Conservation (phyloP, 1,284 basidiomycete species). For the Cryptococcus sp. region DNA sequence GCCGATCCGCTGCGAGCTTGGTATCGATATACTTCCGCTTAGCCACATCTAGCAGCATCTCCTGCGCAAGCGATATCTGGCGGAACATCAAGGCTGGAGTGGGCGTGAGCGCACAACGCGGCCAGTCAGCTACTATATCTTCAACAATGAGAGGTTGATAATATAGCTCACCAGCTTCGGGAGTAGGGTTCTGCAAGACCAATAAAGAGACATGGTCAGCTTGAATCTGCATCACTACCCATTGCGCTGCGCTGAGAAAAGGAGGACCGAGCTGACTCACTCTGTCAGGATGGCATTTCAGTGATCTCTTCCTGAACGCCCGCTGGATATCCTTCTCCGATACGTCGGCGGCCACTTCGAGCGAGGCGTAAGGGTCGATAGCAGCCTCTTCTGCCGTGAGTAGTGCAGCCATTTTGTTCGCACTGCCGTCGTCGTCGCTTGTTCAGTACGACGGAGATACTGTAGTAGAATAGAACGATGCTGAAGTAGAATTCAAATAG, state of each 20-base stretch:
- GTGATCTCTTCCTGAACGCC: slow-evolving; percentile 76
- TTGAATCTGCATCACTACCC: neutral
- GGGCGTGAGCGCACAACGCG: neutral
- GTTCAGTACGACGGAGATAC: neutral
- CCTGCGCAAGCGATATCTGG: slow-evolving; percentile 79
- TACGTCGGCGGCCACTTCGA: slow-evolving; percentile 67
- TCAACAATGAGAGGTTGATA: neutral
- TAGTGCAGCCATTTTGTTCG: slow-evolving; percentile 35
- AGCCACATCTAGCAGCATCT: slow-evolving; percentile 78
- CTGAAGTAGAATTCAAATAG: neutral
- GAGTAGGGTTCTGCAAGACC: slow-evolving; percentile 20
- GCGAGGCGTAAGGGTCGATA: slow-evolving; percentile 72
- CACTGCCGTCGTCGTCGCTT: neutral
- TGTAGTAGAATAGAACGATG: neutral
- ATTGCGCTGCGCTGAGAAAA: neutral
- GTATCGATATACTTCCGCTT: slow-evolving; percentile 81
- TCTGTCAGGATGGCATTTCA: slow-evolving; percentile 86
- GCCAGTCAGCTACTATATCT: neutral
- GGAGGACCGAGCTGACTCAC: slow-evolving; percentile 55
- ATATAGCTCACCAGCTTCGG: slow-evolving; percentile 23
- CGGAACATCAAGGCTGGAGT: slow-evolving; percentile 75
- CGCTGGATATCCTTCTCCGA: slow-evolving; percentile 80
- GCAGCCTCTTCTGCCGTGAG: slow-evolving; percentile 52
- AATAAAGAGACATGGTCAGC: slow-evolving; percentile 14
- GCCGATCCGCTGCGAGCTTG: slow-evolving; percentile 70